Base-by-base conservation (phyloP, 108 stramenopile genomes). In the Hondaea fermentalgiana region DNA sequence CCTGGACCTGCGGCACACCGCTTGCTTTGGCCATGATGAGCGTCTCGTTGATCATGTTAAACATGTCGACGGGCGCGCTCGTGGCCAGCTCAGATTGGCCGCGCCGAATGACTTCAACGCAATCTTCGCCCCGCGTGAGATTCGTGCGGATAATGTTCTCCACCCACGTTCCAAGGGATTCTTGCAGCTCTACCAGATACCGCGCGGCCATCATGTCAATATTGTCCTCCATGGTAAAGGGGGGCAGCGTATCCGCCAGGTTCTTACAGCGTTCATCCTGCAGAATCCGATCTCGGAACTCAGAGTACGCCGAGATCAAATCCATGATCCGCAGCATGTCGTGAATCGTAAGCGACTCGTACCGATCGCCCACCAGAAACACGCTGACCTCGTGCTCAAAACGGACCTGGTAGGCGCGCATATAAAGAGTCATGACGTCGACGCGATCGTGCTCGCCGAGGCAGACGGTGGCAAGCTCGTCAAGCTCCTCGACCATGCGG, bases 251-350 rank as follows among this genome's bases (percentile, higher is more conserved):
- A 2, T 83, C 51, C 10, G 19, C 28, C 19, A 83, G 76, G 5
- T 8, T 47, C 49, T 6, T 12, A 0, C 76, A 21, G 10, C n/a
- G 76, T 0, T 47, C 25, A 35, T 53, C 76, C n/a, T 47, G 44
- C 10, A 53, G 19, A 23, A 83, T 43, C 6, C 51, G 45, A 17
- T 47, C 49, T 23, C 19, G 45, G 28, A 83, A 83, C 49, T 83
- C 76, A 17, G 17, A n/a, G 51, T 83, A 83, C 45, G 76, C 76
- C 5, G 76, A 53, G 51, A 83, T 53, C 23, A 83, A 45, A 53
- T 83, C 76, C 76, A 83, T 47, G 25, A 83, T 53, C 6, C 76
- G 76, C 49, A 83, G 76, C 45, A 83, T 83, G 28, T 83, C 76
- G 51, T 47, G 45, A 23, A 83, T 83, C 49, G 76, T 83, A 12